Evolutionary conservation across 2,329 filamentous ascomycete genomes (phyloP), one percentile per base, ranked within the genome.

Genomic region (Phyllosticta citrichinensis): DNA sequence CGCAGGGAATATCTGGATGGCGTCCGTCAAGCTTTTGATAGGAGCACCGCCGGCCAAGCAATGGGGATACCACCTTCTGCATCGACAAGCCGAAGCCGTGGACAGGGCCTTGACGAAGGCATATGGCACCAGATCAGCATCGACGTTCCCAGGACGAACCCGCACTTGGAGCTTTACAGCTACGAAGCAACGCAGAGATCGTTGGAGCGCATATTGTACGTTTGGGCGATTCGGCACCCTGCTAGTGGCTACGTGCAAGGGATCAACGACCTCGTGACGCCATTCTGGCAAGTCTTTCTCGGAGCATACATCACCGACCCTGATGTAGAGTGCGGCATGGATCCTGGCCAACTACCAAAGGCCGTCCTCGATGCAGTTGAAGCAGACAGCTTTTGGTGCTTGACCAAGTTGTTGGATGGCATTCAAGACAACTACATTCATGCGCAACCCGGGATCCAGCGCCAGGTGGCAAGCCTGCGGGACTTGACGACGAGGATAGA

Each of bases 81-180:
- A 10, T 8, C 60, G 20, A 68, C 72, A 6, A 76, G 75, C 68
- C 85, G 89, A 64, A 81, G 84, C 52, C 79, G 81, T 64, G 84
- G 86, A 2, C 83, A 89, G 60, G 93, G 92, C 2, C 77, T 99
- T 19, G 95, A 99, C 68, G 94, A 99, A 77, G 88, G 91, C n/a
- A 86, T 99, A 62, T 99, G 94, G 94, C 94, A 99, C 77, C 94
- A 99, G 71, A 97, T 99, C 75, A 97, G 91, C 74, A 99, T 99
- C 69, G 94, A 99, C 71, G 90, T 97, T 22, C 94, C 94, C 2
- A 85, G 94, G 57, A 99, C 94, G 3, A 97, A 96, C 71, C 94
- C 94, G 11, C 94, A 97, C 74, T 87, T 99, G 59, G 89, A 95
- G 67, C 81, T 99, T 0, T 99, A 99, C 75, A 84, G 90, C 66